A percentile compares a stretch with the other conserved stretches of the same genome.
These are phyloP conservation scores for Aspergillus funiculosus DNA, from an alignment of 495 filamentous ascomycete species.

Conservation along the genomic window DNA sequence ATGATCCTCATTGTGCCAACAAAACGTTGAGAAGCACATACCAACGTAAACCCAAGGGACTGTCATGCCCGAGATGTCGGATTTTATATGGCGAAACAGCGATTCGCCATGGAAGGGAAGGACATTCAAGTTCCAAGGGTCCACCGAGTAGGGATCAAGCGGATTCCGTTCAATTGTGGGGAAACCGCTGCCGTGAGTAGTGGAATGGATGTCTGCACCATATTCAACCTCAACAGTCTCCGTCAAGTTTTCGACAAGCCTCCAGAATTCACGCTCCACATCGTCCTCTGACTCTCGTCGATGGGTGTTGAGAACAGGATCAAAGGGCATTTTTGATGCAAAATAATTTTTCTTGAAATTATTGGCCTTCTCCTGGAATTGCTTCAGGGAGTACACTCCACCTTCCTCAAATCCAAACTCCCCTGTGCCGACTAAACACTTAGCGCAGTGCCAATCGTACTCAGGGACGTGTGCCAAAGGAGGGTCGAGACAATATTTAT, in stretches of 20 bases:
- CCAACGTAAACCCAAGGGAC: conserved; percentile 99
- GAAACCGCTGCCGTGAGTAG: conserved; percentile 96
- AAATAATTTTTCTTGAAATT: conserved; percentile 95
- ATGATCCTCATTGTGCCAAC: conserved; percentile 99
- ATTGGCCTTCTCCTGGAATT: conserved; percentile 94
- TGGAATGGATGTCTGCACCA: conserved; percentile 96
- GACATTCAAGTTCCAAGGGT: conserved; percentile 96
- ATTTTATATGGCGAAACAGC: conserved; percentile 93
- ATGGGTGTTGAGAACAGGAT: conserved; percentile 73
- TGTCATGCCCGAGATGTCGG: conserved; percentile 99
- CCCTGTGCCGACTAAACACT: conserved; percentile 91
- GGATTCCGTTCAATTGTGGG: conserved; percentile 92
- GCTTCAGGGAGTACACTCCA: conserved; percentile 87
- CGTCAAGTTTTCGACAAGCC: conserved; percentile 82
- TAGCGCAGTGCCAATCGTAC: conserved; percentile 92
- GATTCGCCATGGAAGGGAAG: conserved; percentile 88
- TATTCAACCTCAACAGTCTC: conserved; percentile 98
- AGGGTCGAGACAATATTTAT: conserved; percentile 83
- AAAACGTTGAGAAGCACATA: conserved; percentile 99
- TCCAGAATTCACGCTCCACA: conserved; percentile 96
- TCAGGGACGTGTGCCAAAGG: conserved; percentile 72
- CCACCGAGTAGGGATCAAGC: conserved; percentile 72
- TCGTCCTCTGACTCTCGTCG: conserved; percentile 87
- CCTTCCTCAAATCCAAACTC: conserved; percentile 98
- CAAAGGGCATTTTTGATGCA: conserved; percentile 81